These are phyloP conservation scores for Helichrysum umbraculigerum DNA, from an alignment of 129 eudicot species.

Conservation along the genomic window DNA sequence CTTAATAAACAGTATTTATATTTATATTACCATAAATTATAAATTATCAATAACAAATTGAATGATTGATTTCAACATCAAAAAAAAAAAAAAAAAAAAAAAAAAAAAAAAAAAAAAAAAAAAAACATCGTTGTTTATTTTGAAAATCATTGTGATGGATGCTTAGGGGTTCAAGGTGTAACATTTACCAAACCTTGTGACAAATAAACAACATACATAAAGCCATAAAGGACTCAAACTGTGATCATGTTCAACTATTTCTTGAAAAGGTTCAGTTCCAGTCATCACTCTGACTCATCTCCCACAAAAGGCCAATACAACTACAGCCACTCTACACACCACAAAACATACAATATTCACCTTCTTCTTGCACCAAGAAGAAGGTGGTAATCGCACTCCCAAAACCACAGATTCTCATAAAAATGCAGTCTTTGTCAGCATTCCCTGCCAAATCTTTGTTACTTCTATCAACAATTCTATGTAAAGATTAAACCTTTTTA, in stretches of 20 bases:
- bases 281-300: constrained; percentile 33
- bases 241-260: not conserved
- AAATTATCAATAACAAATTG: too few species aligned
- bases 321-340: constrained; percentile 15
- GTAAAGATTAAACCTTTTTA: constrained; percentile 34
- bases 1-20: too few species aligned
- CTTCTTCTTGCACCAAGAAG: constrained; percentile 15
- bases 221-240: not conserved
- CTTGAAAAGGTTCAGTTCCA: not conserved
- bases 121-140: too few species aligned
- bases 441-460: constrained; percentile 36
- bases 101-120: too few species aligned
- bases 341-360: constrained; percentile 20
- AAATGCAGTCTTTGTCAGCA: constrained; percentile 49
- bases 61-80: too few species aligned
- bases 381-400: not conserved
- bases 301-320: constrained; percentile 35
- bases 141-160: too few species aligned
- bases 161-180: not conserved
- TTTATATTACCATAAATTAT: too few species aligned
- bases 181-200: not conserved
- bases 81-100: too few species aligned
- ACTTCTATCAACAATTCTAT: constrained; percentile 35
- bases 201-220: not conserved
- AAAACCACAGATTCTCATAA: constrained; percentile 4